A percentile compares a stretch with the other conserved stretches of the same genome.
These are phyloP conservation scores for Cryptococcus deneoformans DNA, from an alignment of 1,284 basidiomycete species.

Conservation along the genomic window DNA sequence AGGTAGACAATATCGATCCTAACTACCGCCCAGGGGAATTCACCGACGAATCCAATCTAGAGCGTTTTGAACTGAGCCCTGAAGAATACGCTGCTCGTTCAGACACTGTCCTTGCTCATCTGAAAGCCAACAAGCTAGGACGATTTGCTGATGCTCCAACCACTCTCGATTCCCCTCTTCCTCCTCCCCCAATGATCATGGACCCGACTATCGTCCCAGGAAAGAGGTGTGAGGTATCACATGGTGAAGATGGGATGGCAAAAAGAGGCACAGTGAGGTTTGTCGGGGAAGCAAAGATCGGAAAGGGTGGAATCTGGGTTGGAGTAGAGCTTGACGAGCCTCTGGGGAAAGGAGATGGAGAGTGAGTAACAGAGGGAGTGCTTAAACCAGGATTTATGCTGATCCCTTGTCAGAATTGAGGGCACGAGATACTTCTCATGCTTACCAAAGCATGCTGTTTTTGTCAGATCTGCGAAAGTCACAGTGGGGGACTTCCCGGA, in stretches of 20 bases:
- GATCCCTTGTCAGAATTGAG: constrained; percentile 60
- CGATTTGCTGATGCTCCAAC: constrained; percentile 63
- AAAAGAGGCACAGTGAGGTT: constrained; percentile 81
- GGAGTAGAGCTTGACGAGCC: constrained; percentile 97
- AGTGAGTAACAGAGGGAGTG: constrained; percentile 56
- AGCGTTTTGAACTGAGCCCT: constrained; percentile 87
- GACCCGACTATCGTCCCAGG: constrained; percentile 52
- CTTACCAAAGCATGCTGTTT: constrained; percentile 72
- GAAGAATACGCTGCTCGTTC: constrained; percentile 74
- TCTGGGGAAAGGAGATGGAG: constrained; percentile 91
- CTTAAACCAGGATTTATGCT: neutral
- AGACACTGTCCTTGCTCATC: constrained; percentile 91
- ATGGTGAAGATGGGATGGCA: constrained; percentile 58
- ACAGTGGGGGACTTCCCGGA: constrained; percentile 82
- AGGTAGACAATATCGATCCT: constrained; percentile 80
- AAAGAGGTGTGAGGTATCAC: constrained; percentile 70
- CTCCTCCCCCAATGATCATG: constrained; percentile 15
- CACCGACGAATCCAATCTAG: constrained; percentile 77
- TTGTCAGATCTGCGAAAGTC: constrained; percentile 82
- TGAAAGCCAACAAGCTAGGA: constrained; percentile 83
- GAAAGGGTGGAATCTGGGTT: constrained; percentile 67
- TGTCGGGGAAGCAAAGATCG: constrained; percentile 72
- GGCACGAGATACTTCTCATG: constrained; percentile 83
- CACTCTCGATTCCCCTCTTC: constrained; percentile 23
- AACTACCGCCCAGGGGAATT: constrained; percentile 57